Percentiles rank a stretch among this genome's conserved stretches.
Evolutionary conservation across 2,329 filamentous ascomycete species (phyloP).

Genomic region (Cryphonectria japonica): DNA sequence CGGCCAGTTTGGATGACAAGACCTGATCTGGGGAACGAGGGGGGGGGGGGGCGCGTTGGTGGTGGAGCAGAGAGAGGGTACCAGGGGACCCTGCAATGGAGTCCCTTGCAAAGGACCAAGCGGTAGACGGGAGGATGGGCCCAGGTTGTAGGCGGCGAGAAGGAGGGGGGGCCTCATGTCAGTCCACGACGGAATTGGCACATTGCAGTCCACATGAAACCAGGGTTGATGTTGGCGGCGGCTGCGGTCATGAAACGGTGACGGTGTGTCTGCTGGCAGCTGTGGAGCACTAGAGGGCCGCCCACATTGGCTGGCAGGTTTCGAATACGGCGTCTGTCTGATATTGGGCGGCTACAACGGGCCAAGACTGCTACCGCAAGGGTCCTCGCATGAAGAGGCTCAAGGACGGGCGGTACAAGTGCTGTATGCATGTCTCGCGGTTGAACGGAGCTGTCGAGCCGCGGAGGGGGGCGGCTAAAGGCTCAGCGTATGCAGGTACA

Average conservation of each 20-base stretch:
- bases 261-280: constrained; percentile 53
- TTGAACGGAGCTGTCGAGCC: constrained; percentile 4
- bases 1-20: constrained; percentile 4
- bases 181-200: constrained; percentile 30
- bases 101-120: constrained; percentile 16
- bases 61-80: constrained; percentile 8
- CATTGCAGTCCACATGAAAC: constrained; percentile 16
- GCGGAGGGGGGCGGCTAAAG: constrained; percentile 27
- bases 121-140: constrained; percentile 28
- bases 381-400: constrained; percentile 25
- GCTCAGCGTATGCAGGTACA: constrained; percentile 16
- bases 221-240: constrained; percentile 24
- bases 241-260: constrained; percentile 54
- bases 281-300: constrained; percentile 45
- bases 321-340: constrained; percentile 53
- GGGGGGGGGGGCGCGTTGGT: not conserved
- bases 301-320: constrained; percentile 55
- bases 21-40: constrained; percentile 7
- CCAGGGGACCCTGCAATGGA: not conserved
- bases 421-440: constrained; percentile 14
- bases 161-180: constrained; percentile 32
- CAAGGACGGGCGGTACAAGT: constrained; percentile 11
- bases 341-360: constrained; percentile 50
- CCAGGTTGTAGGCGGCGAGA: constrained; percentile 32
- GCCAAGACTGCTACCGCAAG: constrained; percentile 28